Conservation (phyloP, 805 yeast species). For the Pichia cabralensis region DNA sequence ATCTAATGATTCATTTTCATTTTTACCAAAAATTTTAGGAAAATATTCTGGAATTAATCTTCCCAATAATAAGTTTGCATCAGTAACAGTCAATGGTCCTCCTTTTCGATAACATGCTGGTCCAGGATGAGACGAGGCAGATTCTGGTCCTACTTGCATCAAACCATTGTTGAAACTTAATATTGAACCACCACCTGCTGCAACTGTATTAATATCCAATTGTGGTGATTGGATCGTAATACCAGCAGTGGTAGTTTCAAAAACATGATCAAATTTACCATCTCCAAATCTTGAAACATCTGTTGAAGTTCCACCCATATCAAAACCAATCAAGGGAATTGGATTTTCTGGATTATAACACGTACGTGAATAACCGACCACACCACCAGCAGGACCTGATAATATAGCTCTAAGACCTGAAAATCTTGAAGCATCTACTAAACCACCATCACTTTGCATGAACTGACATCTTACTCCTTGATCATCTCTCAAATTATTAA, state of each 20-base stretch:
- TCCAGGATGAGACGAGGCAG: conserved; percentile 84
- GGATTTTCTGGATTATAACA: conserved; percentile 48
- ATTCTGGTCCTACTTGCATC: conserved; percentile 77
- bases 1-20: conserved; percentile 65
- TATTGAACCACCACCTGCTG: conserved; percentile 78
- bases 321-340: conserved; percentile 69
- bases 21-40: conserved; percentile 77
- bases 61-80: conserved; percentile 69
- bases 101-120: conserved; percentile 82
- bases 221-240: conserved; percentile 80
- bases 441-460: conserved; percentile 96
- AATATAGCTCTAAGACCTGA: conserved; percentile 83
- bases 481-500: conserved; percentile 21
- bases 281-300: conserved; percentile 66
- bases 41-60: conserved; percentile 64
- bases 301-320: conserved; percentile 89
- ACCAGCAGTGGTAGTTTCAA: conserved; percentile 79
- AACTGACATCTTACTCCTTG: conserved; percentile 56
- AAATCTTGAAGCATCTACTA: conserved; percentile 73
- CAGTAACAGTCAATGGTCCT: conserved; percentile 79
- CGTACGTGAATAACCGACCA: conserved; percentile 84
- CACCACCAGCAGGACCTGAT: conserved; percentile 98
- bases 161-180: conserved; percentile 60
- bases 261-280: conserved; percentile 66
- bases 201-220: conserved; percentile 70